Evolutionary conservation across 208 protist genomes (phyloP).

Genomic region (Wallacemonas sp.): DNA sequence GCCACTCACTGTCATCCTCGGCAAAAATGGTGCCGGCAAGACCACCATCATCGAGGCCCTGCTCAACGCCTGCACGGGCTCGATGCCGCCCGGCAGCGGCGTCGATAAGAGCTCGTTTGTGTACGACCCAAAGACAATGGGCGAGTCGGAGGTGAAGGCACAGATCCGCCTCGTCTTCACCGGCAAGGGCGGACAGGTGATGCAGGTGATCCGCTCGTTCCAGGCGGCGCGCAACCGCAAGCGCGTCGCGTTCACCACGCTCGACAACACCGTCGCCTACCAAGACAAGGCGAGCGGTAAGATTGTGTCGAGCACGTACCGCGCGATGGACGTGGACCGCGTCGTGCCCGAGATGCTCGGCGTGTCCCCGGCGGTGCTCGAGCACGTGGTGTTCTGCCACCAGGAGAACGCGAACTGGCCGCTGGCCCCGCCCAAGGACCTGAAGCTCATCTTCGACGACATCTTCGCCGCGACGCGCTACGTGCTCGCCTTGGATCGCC

Average conservation of each 20-base stretch:
- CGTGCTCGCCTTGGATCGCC: constrained; percentile 85
- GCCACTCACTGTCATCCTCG: constrained; percentile 99
- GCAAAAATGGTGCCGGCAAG: constrained; percentile 97
- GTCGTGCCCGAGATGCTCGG: constrained; percentile 97
- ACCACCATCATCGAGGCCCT: constrained; percentile 99
- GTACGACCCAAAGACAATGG: constrained; percentile 97
- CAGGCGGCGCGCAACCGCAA: constrained; percentile 88
- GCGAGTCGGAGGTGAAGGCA: constrained; percentile 95
- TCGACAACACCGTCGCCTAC: constrained; percentile 94
- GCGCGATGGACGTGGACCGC: constrained; percentile 95
- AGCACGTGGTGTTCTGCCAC: constrained; percentile 98
- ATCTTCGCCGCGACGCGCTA: constrained; percentile 98
- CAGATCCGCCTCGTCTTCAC: constrained; percentile 96
- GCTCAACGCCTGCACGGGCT: constrained; percentile 96
- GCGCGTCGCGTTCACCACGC: constrained; percentile 90
- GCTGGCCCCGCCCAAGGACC: constrained; percentile 85
- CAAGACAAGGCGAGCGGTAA: constrained; percentile 86
- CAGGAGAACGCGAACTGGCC: constrained; percentile 99
- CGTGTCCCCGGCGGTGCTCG: constrained; percentile 96
- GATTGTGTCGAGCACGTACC: constrained; percentile 81
- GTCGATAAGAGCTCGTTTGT: constrained; percentile 95
- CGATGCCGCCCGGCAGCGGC: constrained; percentile 95
- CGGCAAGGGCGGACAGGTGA: constrained; percentile 74
- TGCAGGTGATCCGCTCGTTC: constrained; percentile 93
- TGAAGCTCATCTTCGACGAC: constrained; percentile 99